A percentile compares a stretch with the other conserved stretches of the same genome.
These are phyloP conservation scores for Fagopyrum homotropicum DNA, from an alignment of 148 eudicot genomes.

Conservation along the genomic window DNA sequence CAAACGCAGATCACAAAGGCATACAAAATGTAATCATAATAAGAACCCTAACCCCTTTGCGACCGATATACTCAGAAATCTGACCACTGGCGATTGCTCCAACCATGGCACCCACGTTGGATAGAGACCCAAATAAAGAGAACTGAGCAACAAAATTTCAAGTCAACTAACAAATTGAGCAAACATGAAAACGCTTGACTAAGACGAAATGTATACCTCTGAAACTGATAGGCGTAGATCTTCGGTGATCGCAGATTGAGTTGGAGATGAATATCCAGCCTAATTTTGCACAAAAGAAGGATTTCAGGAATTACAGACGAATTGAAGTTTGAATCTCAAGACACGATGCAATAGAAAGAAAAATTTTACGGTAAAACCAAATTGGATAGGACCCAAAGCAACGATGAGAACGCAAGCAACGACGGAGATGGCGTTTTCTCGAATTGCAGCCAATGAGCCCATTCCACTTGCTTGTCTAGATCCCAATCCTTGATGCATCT, in stretches of 20 bases:
- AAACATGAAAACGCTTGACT: not conserved
- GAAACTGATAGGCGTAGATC: slow-evolving; percentile 73
- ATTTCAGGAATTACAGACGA: not conserved
- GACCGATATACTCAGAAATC: slow-evolving; percentile 89
- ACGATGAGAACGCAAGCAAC: slow-evolving; percentile 90
- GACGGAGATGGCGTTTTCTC: slow-evolving; percentile 77
- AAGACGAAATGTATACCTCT: slow-evolving; percentile 38
- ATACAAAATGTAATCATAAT: not conserved
- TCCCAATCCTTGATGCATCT: slow-evolving; percentile 44
- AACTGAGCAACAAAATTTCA: slow-evolving; percentile 31
- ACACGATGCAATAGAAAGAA: not conserved
- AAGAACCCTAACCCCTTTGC: slow-evolving; percentile 62
- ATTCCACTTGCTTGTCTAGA: slow-evolving; percentile 73
- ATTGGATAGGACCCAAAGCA: slow-evolving; percentile 92
- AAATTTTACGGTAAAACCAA: slow-evolving; percentile 77
- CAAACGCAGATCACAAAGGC: not conserved
- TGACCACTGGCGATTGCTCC: slow-evolving; percentile 98
- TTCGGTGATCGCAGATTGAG: slow-evolving; percentile 55
- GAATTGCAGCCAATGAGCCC: slow-evolving; percentile 63
- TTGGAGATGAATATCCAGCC: slow-evolving; percentile 88
- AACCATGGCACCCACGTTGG: slow-evolving; percentile 99
- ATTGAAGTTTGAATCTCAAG: not conserved
- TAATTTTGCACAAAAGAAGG: slow-evolving; percentile 14
- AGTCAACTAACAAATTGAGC: not conserved
- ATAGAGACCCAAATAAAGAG: slow-evolving; percentile 81